phyloP scores from a whole-genome alignment of 768 basidiomycete species.

The Zangia roseola region DNA sequence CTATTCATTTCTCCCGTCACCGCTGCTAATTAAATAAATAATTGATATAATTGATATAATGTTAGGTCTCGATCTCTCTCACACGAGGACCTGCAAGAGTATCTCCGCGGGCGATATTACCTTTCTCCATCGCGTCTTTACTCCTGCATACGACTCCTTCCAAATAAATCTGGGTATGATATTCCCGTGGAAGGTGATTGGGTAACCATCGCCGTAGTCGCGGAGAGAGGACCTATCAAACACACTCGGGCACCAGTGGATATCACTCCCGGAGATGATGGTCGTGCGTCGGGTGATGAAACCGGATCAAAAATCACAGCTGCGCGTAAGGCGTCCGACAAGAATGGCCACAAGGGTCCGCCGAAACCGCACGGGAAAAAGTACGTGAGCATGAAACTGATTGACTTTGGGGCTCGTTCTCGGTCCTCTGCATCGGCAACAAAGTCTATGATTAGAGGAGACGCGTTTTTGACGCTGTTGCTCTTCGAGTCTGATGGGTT shows the following conservation, averaged over 20 bases:
- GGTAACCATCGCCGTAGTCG: constrained; percentile 94
- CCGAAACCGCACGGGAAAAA: constrained; percentile 60
- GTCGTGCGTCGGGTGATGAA: constrained; percentile 35
- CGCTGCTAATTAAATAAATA: not conserved
- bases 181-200: constrained; percentile 92
- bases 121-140: constrained; percentile 89
- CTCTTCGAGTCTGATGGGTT: constrained; percentile 85
- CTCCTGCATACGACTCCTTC: constrained; percentile 73
- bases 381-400: constrained; percentile 83
- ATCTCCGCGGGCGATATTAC: constrained; percentile 81
- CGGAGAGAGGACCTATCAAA: constrained; percentile 80
- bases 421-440: constrained; percentile 54
- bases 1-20: not conserved
- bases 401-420: constrained; percentile 73
- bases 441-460: constrained; percentile 66
- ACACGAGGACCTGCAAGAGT: constrained; percentile 76
- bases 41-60: constrained; percentile 11
- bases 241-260: constrained; percentile 66
- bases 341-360: constrained; percentile 13
- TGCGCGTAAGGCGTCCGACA: constrained; percentile 15
- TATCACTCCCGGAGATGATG: constrained; percentile 45
- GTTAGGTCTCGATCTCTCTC: constrained; percentile 70
- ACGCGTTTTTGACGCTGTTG: constrained; percentile 78
- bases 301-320: constrained; percentile 5
- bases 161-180: constrained; percentile 83